Base-by-base conservation (phyloP, 176 grass and related monocot genomes). In the Avena sativa region DNA sequence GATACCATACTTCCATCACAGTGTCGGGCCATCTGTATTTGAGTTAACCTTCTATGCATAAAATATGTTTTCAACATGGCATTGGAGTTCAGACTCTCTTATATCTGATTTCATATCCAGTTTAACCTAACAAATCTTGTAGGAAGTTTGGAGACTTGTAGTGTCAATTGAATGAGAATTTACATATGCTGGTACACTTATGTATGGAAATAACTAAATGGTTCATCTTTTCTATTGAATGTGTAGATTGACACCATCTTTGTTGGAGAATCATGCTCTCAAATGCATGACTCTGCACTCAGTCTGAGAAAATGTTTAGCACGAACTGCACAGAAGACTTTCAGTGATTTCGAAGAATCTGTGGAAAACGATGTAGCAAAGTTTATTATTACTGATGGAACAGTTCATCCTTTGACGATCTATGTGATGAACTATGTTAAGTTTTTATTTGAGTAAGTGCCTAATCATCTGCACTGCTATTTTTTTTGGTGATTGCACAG, bases 391-490 rank as follows among this genome's bases (percentile, higher is more conserved):
- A 74, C 83, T 60, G 97, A 99, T 94, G 97, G 97, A 84, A 99
- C 97, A 56, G 97, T 99, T 16, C 97, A 99, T 61, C 97, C 97
- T 84, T 86, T 99, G 81, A 99, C 92, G 0, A 96, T 90, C 90
- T 99, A 99, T 15, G 97, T 99, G 40, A 96, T 99, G 86, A 99
- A 96, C 67, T 94, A 94, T 58, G 94, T 99, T 81, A 99, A 99
- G 61, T 93, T 99, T 70, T 86, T 99, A 26, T 99, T 99, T 8
- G 92, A 99, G 97, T 99, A 91, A 91, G 97, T 93, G n/a, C 60
- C 85, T 80, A 19, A 43, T 64, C 12, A 23, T 16, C 8, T 76
- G 15, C 58, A 21, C 21, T 62, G 38, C 59, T 44, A 13, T 0
- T 82, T 10, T 5, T 56, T 79, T 2, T 43, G 75, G 10, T 64